Evolutionary conservation across 306 rosid species (phyloP).

Genomic region (Sphenostylis stenocarpa): DNA sequence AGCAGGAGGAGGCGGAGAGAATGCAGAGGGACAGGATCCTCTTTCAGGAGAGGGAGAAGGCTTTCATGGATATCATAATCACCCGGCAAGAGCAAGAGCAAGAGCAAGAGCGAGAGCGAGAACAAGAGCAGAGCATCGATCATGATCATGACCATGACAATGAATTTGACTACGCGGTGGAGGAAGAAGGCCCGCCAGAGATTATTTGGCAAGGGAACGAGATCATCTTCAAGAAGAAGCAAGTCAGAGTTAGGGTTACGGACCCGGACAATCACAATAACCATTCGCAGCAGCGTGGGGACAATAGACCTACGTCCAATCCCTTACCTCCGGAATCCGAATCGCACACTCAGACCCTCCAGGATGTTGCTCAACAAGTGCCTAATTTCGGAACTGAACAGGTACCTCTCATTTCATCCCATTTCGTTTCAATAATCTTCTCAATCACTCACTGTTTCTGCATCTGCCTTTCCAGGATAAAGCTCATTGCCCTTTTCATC

Average conservation of each 20-base stretch:
- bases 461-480: slow-evolving; percentile 64
- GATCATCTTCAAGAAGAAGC: slow-evolving; percentile 75
- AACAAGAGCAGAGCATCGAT: neutral
- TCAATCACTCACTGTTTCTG: neutral
- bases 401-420: slow-evolving; percentile 22
- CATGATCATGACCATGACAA: slow-evolving; percentile 26
- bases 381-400: slow-evolving; percentile 96
- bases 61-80: slow-evolving; percentile 47
- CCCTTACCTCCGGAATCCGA: slow-evolving; percentile 74
- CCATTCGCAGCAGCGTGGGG: neutral
- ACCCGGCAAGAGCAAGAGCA: neutral
- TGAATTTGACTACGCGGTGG: slow-evolving; percentile 59
- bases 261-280: neutral
- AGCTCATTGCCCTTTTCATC: slow-evolving; percentile 95
- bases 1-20: slow-evolving; percentile 68
- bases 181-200: slow-evolving; percentile 69
- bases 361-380: slow-evolving; percentile 63
- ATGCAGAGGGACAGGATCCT: slow-evolving; percentile 51
- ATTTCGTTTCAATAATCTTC: neutral
- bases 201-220: slow-evolving; percentile 88
- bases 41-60: slow-evolving; percentile 73
- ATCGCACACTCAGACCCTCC: slow-evolving; percentile 46
- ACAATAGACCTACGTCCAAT: slow-evolving; percentile 73
- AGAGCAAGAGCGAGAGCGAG: neutral
- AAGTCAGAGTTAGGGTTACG: slow-evolving; percentile 40